Evolutionary conservation across 108 stramenopile genomes (phyloP).

Genomic region (Conticribra weissflogii): DNA sequence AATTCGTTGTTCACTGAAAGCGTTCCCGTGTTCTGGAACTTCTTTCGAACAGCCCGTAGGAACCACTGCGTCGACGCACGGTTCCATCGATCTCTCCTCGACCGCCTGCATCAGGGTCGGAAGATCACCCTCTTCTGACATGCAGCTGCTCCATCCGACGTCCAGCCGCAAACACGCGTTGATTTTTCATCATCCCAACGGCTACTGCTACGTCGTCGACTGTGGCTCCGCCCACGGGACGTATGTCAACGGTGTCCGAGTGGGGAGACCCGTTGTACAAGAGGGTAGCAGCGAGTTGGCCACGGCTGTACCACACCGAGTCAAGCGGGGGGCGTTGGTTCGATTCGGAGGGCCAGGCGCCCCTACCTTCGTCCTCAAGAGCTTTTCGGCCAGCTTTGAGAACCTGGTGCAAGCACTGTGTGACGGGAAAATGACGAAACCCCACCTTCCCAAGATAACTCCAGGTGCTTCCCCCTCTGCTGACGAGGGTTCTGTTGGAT

Average conservation of each 20-base stretch:
- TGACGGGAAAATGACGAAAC: conserved; percentile 17
- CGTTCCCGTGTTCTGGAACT: background rate
- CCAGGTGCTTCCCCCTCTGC: too few relatives aligned
- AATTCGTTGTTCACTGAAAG: conserved; percentile 3
- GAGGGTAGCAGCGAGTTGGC: conserved; percentile 29
- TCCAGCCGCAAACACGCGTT: conserved; percentile 79
- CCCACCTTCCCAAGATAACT: too few relatives aligned
- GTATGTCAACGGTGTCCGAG: conserved; percentile 70
- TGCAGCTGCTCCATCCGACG: conserved; percentile 72
- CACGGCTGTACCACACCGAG: conserved; percentile 64
- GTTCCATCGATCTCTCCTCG: conserved; percentile 66
- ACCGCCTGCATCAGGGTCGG: conserved; percentile 71
- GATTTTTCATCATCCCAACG: conserved; percentile 86
- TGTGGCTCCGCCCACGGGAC: conserved; percentile 86
- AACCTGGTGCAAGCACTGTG: conserved; percentile 25
- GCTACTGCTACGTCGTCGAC: conserved; percentile 81
- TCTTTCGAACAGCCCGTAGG: conserved; percentile 65
- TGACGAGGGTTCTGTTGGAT: too few relatives aligned
- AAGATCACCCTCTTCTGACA: conserved; percentile 69
- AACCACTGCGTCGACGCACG: conserved; percentile 57
- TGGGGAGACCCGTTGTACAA: conserved; percentile 48
- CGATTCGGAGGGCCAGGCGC: conserved; percentile 85
- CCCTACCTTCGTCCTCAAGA: conserved; percentile 77
- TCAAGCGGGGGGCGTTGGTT: conserved; percentile 72
- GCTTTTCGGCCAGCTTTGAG: conserved; percentile 62